Conservation (phyloP, 1,284 basidiomycete genomes). For the Boletellus deceptivus region DNA sequence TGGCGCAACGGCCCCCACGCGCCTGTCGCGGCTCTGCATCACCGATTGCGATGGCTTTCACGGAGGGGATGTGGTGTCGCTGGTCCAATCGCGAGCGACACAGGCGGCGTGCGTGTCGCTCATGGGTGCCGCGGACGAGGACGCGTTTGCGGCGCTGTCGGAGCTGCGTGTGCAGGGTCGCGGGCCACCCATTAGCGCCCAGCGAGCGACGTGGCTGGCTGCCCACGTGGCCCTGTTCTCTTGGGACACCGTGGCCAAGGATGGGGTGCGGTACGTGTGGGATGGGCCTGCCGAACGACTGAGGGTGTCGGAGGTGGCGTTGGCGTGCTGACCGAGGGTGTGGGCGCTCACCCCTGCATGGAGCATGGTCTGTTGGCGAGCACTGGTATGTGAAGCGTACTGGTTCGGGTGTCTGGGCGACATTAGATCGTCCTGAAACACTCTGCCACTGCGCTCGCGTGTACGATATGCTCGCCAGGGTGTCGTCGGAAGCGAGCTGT, state of each 20-base stretch:
- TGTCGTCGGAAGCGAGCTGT: too few species aligned
- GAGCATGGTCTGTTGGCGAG: too few species aligned
- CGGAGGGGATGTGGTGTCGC: conserved; percentile 1
- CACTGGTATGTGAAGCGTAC: too few species aligned
- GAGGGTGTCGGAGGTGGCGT: neutral
- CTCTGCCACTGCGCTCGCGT: too few species aligned
- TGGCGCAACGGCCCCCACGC: neutral
- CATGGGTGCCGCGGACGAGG: neutral
- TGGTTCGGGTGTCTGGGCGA: too few species aligned
- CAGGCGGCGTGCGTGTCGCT: conserved; percentile 2
- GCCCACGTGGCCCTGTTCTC: conserved; percentile 9
- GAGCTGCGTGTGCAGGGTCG: conserved; percentile 6
- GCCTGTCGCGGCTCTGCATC: conserved; percentile 3
- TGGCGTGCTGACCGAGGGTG: neutral
- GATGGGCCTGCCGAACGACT: neutral
- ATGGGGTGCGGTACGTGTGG: conserved; percentile 13
- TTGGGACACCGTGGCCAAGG: conserved; percentile 14
- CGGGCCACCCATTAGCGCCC: conserved; percentile 9
- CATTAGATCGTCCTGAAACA: too few species aligned
- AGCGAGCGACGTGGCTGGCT: conserved; percentile 9
- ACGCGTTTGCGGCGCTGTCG: neutral
- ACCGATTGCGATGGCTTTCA: conserved; percentile 10
- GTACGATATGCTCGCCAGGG: too few species aligned
- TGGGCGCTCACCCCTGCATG: too few species aligned
- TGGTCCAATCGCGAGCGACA: conserved; percentile 8